Conservation (phyloP, 306 rosid genomes). For the Luffa acutangula region DNA sequence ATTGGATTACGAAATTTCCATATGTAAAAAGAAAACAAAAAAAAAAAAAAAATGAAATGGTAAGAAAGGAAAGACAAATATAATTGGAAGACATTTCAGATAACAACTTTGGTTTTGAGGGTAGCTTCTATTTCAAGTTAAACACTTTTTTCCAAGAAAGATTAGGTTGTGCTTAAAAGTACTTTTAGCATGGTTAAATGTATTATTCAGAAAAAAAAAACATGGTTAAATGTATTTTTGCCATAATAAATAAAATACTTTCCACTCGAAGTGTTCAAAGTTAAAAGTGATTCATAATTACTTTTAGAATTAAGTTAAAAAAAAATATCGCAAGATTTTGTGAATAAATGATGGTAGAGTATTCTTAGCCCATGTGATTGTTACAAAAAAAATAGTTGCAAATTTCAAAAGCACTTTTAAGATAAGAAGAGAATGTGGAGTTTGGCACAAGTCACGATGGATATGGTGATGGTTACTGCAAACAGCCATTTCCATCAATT, state of each 20-base stretch:
- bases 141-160: neutral
- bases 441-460: conserved; percentile 21
- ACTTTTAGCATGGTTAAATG: neutral
- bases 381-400: neutral
- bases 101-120: neutral
- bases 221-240: neutral
- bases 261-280: neutral
- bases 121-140: neutral
- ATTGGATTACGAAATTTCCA: neutral
- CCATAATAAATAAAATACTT: neutral
- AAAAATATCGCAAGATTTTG: too few relatives aligned
- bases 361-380: neutral
- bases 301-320: neutral
- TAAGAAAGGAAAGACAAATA: neutral
- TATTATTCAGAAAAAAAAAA: neutral
- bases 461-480: neutral
- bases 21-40: neutral
- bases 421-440: conserved; percentile 42
- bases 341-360: too few relatives aligned
- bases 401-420: neutral
- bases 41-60: neutral
- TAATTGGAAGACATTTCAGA: neutral
- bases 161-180: neutral
- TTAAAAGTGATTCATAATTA: neutral
- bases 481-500: neutral